These are phyloP conservation scores for Neurospora sp. DNA, from an alignment of 495 filamentous ascomycete genomes.

Conservation along the genomic window DNA sequence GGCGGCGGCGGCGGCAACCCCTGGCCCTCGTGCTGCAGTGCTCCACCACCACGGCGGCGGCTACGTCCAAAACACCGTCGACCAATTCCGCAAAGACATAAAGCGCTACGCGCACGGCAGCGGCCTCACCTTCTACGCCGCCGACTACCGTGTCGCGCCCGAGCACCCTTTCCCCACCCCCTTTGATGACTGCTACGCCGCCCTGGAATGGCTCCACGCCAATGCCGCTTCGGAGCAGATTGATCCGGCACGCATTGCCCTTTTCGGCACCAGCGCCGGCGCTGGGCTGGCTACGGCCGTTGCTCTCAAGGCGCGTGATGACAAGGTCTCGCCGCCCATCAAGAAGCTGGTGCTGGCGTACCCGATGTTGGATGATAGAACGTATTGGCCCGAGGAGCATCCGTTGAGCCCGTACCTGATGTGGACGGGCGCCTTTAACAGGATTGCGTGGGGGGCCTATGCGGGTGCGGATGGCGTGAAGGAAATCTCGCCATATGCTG, in stretches of 20 bases:
- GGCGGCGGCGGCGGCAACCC: not conserved
- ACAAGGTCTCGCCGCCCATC: slow-evolving; percentile 15
- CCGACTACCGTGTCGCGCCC: slow-evolving; percentile 33
- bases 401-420: slow-evolving; percentile 19
- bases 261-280: slow-evolving; percentile 31
- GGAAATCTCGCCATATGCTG: slow-evolving; percentile 27
- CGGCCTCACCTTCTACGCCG: slow-evolving; percentile 20
- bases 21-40: slow-evolving; percentile 14
- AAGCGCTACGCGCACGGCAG: slow-evolving; percentile 13
- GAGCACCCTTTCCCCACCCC: slow-evolving; percentile 26
- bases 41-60: slow-evolving; percentile 33
- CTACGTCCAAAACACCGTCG: slow-evolving; percentile 21
- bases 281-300: slow-evolving; percentile 27
- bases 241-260: slow-evolving; percentile 26
- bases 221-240: slow-evolving; percentile 18
- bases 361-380: slow-evolving; percentile 37
- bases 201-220: slow-evolving; percentile 20
- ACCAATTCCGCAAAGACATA: slow-evolving; percentile 8
- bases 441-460: slow-evolving; percentile 24
- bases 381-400: slow-evolving; percentile 9
- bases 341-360: slow-evolving; percentile 24
- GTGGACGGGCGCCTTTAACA: slow-evolving; percentile 27
- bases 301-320: slow-evolving; percentile 26
- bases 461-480: slow-evolving; percentile 11
- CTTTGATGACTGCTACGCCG: slow-evolving; percentile 27